Conservation (phyloP, 306 rosid species). For the Medicago ruthenica region DNA sequence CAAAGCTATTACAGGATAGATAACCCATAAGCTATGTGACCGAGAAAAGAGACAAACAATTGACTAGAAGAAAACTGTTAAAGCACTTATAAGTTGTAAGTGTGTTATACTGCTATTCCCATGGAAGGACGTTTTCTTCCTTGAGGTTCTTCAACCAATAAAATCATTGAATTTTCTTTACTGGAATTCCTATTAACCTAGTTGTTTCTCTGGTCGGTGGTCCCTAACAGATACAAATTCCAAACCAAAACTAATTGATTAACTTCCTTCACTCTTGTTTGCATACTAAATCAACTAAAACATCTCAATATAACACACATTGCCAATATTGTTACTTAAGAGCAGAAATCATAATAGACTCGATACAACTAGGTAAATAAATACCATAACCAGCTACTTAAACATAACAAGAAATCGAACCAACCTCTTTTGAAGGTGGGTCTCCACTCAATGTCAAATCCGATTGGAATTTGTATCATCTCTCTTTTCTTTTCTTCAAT, state of each 20-base stretch:
- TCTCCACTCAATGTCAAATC: constrained; percentile 89
- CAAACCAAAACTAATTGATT: constrained; percentile 12
- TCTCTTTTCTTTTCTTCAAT: constrained; percentile 49
- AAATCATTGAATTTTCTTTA: not conserved
- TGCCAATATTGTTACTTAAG: not conserved
- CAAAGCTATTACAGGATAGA: constrained; percentile 2
- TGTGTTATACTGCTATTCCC: not conserved
- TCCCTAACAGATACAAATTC: not conserved
- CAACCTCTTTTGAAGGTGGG: constrained; percentile 74
- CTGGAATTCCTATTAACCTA: not conserved
- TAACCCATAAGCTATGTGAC: constrained; percentile 27
- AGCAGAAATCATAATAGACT: not conserved
- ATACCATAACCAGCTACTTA: not conserved
- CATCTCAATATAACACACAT: constrained; percentile 1
- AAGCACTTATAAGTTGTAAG: not conserved
- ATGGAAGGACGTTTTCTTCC: constrained; percentile 2
- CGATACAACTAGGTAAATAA: constrained; percentile 7
- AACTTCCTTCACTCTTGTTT: constrained; percentile 15
- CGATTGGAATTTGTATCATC: constrained; percentile 53
- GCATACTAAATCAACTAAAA: constrained; percentile 13
- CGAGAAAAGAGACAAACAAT: constrained; percentile 16
- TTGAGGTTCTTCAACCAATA: not conserved
- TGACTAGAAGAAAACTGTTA: constrained; percentile 1
- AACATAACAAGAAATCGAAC: constrained; percentile 15
- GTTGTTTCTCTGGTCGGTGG: constrained; percentile 1